phyloP scores from a whole-genome alignment of 2,329 filamentous ascomycete genomes.

The Pestalotiopsis sp. region DNA sequence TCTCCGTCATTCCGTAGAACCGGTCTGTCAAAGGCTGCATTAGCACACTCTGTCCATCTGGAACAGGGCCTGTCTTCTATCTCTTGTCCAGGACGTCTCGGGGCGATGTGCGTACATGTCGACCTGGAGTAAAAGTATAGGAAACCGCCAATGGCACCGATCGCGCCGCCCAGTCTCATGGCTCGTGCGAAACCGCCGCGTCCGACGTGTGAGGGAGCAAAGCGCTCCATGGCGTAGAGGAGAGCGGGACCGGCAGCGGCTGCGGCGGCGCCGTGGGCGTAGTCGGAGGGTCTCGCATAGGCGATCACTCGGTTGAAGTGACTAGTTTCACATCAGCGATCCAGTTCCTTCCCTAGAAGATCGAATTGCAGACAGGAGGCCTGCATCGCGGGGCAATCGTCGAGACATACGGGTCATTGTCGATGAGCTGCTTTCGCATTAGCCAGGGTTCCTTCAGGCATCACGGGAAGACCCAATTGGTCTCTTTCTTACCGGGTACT shows the following conservation, averaged over 20 bases:
- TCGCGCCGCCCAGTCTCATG: conserved; percentile 75
- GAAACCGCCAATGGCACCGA: conserved; percentile 80
- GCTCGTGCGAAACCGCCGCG: conserved; percentile 80
- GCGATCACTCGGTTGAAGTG: conserved; percentile 88
- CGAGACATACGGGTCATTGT: conserved; percentile 88
- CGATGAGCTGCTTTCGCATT: conserved; percentile 76
- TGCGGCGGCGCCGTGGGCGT: conserved; percentile 68
- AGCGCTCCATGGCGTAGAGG: conserved; percentile 79
- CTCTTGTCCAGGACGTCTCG: not conserved
- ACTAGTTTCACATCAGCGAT: conserved; percentile 46
- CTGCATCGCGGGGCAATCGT: conserved; percentile 13
- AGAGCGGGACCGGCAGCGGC: conserved; percentile 74
- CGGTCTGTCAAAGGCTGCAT: conserved; percentile 64
- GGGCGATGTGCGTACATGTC: conserved; percentile 64
- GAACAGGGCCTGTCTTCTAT: not conserved
- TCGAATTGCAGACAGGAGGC: not conserved
- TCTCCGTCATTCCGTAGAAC: conserved; percentile 95
- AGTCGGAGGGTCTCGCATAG: conserved; percentile 88
- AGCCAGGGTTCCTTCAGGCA: conserved; percentile 27
- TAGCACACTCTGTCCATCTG: not conserved
- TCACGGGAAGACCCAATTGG: conserved; percentile 21
- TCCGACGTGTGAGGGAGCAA: conserved; percentile 83
- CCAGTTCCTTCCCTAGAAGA: too few species aligned
- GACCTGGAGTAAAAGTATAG: conserved; percentile 85
- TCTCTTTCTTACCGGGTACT: conserved; percentile 76